Evolutionary conservation across 768 basidiomycete genomes (phyloP).

Genomic region (Panus rudis): DNA sequence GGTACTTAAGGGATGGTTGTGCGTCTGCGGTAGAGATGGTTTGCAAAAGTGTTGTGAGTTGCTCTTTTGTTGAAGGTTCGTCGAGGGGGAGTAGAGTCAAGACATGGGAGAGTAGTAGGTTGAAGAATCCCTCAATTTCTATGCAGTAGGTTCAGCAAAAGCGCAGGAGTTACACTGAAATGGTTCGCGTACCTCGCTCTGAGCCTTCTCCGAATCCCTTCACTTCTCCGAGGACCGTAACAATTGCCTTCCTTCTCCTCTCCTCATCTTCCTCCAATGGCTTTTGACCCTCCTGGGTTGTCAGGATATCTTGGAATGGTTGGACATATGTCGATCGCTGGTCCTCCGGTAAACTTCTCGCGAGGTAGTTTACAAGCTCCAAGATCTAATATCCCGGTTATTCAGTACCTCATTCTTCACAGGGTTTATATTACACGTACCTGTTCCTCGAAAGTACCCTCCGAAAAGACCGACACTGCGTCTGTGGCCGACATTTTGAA

Average conservation of each 20-base stretch:
- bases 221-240: conserved; percentile 52
- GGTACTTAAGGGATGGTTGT: conserved; percentile 59
- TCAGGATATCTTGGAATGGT: conserved; percentile 58
- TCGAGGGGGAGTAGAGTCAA: conserved; percentile 50
- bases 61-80: conserved; percentile 47
- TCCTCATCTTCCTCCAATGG: conserved; percentile 48
- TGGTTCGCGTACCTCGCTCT: conserved; percentile 54
- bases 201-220: conserved; percentile 69
- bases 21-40: conserved; percentile 51
- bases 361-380: conserved; percentile 72
- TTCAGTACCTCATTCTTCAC: background rate
- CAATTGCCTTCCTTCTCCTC: conserved; percentile 48
- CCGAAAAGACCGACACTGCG: conserved; percentile 78
- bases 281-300: conserved; percentile 42
- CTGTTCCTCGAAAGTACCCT: conserved; percentile 87
- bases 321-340: conserved; percentile 55
- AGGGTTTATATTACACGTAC: conserved; percentile 26
- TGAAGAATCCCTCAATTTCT: conserved; percentile 89
- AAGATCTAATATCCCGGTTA: conserved; percentile 42
- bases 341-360: conserved; percentile 59
- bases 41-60: conserved; percentile 42
- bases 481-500: conserved; percentile 57
- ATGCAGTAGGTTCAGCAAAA: conserved; percentile 1
- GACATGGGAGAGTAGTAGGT: conserved; percentile 70
- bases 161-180: conserved; percentile 1